Conservation (phyloP, 2,329 filamentous ascomycete species). For the Nemania sp. region DNA sequence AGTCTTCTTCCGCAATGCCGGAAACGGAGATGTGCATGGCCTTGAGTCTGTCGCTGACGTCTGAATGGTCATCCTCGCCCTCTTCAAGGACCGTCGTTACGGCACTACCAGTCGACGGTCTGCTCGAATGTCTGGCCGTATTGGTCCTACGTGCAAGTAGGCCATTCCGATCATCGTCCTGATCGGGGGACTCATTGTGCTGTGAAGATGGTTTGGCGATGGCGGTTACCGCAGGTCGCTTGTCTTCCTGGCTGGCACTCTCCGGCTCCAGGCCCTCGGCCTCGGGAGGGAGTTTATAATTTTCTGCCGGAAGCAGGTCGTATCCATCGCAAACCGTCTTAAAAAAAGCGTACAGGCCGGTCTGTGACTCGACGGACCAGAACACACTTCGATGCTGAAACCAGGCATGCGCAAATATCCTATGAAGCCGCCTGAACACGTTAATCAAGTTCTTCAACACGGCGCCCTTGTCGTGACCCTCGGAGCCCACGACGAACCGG, state of each 20-base stretch:
- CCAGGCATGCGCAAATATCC: constrained; percentile 98
- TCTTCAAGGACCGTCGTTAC: constrained; percentile 84
- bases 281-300: constrained; percentile 92
- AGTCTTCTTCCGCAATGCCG: constrained; percentile 64
- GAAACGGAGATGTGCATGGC: constrained; percentile 52
- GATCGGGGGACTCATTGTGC: constrained; percentile 40
- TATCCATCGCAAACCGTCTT: constrained; percentile 96
- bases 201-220: constrained; percentile 37
- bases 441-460: constrained; percentile 88
- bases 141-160: constrained; percentile 64
- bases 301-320: constrained; percentile 86
- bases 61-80: constrained; percentile 70
- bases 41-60: constrained; percentile 52
- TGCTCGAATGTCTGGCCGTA: constrained; percentile 81
- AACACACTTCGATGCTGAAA: constrained; percentile 96
- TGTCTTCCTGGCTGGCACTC: constrained; percentile 48
- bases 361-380: constrained; percentile 87
- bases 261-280: constrained; percentile 78
- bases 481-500: constrained; percentile 65
- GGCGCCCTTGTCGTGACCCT: constrained; percentile 62
- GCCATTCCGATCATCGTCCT: constrained; percentile 55
- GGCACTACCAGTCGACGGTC: constrained; percentile 75
- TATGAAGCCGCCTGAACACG: constrained; percentile 90
- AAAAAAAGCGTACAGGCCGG: constrained; percentile 95
- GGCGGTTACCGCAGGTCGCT: constrained; percentile 44